A percentile compares a stretch with the other conserved stretches of the same genome.
These are phyloP conservation scores for Groenewaldozyma salmanticensis DNA, from an alignment of 805 yeast genomes.

Conservation along the genomic window DNA sequence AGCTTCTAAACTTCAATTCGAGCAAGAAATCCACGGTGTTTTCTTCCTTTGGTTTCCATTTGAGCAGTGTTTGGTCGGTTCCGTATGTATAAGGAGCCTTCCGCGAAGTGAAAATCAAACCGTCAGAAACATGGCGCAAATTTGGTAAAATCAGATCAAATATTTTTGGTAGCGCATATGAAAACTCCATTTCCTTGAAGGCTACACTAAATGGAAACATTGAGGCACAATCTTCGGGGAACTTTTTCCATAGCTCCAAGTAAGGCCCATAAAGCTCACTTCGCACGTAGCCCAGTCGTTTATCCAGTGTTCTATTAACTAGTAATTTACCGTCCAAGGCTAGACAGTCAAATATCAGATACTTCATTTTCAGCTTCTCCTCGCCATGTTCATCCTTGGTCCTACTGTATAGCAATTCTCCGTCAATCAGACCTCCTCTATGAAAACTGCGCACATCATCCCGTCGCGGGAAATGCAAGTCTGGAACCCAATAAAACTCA, in stretches of 20 bases:
- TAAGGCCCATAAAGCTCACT: constrained; percentile 78
- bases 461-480: constrained; percentile 65
- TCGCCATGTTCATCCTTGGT: constrained; percentile 32
- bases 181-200: constrained; percentile 78
- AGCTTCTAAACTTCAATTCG: constrained; percentile 47
- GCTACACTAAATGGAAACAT: constrained; percentile 78
- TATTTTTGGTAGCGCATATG: constrained; percentile 69
- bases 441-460: constrained; percentile 51
- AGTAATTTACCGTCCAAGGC: constrained; percentile 70
- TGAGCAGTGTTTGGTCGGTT: constrained; percentile 74
- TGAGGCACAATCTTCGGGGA: constrained; percentile 58
- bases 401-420: constrained; percentile 64
- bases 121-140: constrained; percentile 85
- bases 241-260: constrained; percentile 51
- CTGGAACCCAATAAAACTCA: constrained; percentile 70
- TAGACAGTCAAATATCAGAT: constrained; percentile 83
- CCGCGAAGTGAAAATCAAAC: constrained; percentile 86
- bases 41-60: constrained; percentile 97
- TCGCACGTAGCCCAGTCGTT: constrained; percentile 79
- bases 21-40: constrained; percentile 86
- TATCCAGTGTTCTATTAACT: constrained; percentile 61
- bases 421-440: constrained; percentile 85
- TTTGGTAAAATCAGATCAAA: constrained; percentile 56
- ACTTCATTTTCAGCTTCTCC: constrained; percentile 39
- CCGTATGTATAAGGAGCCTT: constrained; percentile 81